Base-by-base conservation (phyloP, 1,139 yeast species). In the Ogataea hybrid region DNA sequence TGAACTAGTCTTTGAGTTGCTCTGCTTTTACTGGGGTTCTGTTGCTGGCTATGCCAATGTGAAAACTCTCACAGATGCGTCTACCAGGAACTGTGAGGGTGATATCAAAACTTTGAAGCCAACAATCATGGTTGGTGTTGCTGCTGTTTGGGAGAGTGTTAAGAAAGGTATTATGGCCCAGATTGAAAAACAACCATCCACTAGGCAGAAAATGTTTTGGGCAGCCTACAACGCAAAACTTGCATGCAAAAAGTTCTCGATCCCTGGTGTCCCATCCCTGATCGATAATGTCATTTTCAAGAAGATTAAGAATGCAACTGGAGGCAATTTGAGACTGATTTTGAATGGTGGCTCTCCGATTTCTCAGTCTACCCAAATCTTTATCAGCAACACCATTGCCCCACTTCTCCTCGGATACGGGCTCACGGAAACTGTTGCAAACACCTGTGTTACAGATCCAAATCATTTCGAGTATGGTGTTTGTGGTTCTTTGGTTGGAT, bases 341-440 rank as follows among this genome's bases (percentile, higher is more conserved):
- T 70, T 92, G 66, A 89, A 87, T 63, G 99, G 99, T 66, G 99
- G 99, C 47, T 88, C 97, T 14, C 90, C 97, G 42, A 72, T 92
- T 47, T 84, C 96, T 12, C 63, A 62, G 46, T 94, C 85, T 51
- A 92, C 97, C n/a, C 97, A 90, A 65, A 69, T 73, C 36, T 92
- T 92, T 63, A 74, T 92, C 54, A 64, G 87, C 34, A 85, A 77
- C 38, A 74, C 88, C 47, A 69, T 92, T 53, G 86, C 90, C 39
- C 96, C 97, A 47, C 79, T 90, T 86, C 75, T 92, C 60, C 73
- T 90, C 58, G 99, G 99, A 49, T 94, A 94, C 64, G 99, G 99
- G 48, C 76, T 92, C 57, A 94, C 99, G 28, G 99, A 94, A 70
- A 88, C 97, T 14, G 84, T 86, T 56, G 99, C 98, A 37, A 89